Evolutionary conservation across 192 early-diverging fungal genomes (phyloP), one percentile per base, ranked within the genome.

Genomic region (Umbelopsis sp.): DNA sequence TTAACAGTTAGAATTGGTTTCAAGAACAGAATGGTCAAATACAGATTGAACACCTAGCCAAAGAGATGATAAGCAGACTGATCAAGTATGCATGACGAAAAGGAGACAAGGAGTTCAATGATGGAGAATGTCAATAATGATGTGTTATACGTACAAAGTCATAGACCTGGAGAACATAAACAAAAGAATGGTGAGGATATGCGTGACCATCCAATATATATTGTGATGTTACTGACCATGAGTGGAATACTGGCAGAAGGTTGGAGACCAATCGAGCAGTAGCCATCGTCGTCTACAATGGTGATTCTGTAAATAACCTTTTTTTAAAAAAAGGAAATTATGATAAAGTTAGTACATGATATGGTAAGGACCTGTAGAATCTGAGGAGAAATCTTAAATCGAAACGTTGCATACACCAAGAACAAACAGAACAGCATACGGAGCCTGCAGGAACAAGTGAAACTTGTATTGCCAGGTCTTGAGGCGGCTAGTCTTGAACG

Each of bases 1-100:
- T 52, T 31, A 6, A 72, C 65, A 32, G 68, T 68, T 26, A 76
- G 31, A 21, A 80, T 71, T 10, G 79, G 79, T 17, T 62, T 49
- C 22, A 80, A 43, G 45, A 80, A 80, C 16, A 80, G 54, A 16
- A 73, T 59, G 2, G 79, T 80, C 74, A 80, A 70, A 49, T 80
- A 80, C 16, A 70, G 65, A 29, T 76, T 80, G 43, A 80, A 76
- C 1, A 76, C 14, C 79, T 80, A 69, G 6, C 20, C 29, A 9
- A 54, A 20, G 44, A 44, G 11, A 70, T 20, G 34, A 52, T 43
- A 66, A 52, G 26, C 65, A 49, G 1, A 0, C 1, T 49, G 47
- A 12, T 17, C n/a, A 49, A 21, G 45, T 9, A 44, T 54, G 1
- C 2, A 25, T 54, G 54, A 59, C 16, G 31, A 7, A 17, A 59